These are phyloP conservation scores for Lyophyllum semitale DNA, from an alignment of 768 basidiomycete species.

Conservation along the genomic window DNA sequence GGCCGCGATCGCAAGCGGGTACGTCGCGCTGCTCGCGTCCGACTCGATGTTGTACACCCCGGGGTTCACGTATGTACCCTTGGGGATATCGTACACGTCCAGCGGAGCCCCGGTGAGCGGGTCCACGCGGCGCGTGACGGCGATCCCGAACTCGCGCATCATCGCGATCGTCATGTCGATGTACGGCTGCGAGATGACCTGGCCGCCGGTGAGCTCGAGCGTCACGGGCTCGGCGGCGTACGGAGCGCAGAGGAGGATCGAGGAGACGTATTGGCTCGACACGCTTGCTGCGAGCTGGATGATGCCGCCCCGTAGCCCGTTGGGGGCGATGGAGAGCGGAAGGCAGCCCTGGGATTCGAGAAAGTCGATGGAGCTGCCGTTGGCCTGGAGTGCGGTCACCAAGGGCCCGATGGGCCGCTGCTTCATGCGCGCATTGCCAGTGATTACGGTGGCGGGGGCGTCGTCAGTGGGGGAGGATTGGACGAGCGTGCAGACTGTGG, in stretches of 20 bases:
- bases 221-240: conserved; percentile 84
- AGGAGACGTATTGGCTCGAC: conserved; percentile 97
- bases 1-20: conserved; percentile 95
- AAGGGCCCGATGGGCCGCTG: conserved; percentile 96
- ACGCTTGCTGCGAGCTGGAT: conserved; percentile 92
- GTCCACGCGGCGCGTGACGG: conserved; percentile 69
- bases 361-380: conserved; percentile 79
- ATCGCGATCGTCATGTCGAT: conserved; percentile 99
- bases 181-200: conserved; percentile 98
- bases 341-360: conserved; percentile 83
- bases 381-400: conserved; percentile 83
- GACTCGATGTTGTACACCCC: conserved; percentile 86
- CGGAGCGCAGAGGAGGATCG: conserved; percentile 94
- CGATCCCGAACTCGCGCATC: conserved; percentile 91
- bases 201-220: conserved; percentile 89
- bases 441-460: conserved; percentile 72
- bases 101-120: conserved; percentile 57
- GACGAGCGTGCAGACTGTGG: conserved; percentile 93
- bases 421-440: conserved; percentile 98
- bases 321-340: conserved; percentile 81
- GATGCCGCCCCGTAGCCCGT: conserved; percentile 78
- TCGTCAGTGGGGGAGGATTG: conserved; percentile 41
- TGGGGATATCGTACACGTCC: conserved; percentile 89
- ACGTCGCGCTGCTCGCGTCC: conserved; percentile 94
- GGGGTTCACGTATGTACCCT: conserved; percentile 77